These are phyloP conservation scores for Vaccinium vitisidaea DNA, from an alignment of 148 eudicot species.

Conservation along the genomic window DNA sequence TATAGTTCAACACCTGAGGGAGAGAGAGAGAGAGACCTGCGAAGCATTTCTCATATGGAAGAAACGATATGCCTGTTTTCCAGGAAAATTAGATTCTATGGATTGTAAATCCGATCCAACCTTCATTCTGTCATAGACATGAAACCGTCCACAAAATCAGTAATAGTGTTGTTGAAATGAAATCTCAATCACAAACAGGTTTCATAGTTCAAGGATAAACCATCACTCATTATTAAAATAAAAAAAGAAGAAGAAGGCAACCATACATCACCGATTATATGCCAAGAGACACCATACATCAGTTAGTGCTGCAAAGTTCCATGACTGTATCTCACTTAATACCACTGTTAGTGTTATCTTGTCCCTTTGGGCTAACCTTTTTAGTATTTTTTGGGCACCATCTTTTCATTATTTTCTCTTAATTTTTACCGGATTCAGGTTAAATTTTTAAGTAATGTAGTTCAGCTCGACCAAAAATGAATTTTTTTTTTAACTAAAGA, in stretches of 20 bases:
- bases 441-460: no score
- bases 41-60: slow-evolving; percentile 75
- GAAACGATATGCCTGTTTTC: slow-evolving; percentile 45
- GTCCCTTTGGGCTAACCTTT: no score
- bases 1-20: background rate
- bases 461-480: no score
- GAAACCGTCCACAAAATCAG: background rate
- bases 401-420: no score
- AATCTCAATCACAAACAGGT: background rate
- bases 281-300: background rate
- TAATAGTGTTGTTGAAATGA: background rate
- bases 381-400: no score
- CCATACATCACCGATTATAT: background rate
- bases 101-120: slow-evolving; percentile 36
- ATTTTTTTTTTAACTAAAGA: no score
- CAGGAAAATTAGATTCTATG: slow-evolving; percentile 35
- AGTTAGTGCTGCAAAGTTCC: slow-evolving; percentile 5
- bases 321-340: background rate
- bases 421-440: no score
- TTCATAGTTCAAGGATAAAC: background rate
- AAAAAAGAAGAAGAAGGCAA: background rate
- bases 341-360: no score
- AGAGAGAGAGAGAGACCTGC: slow-evolving; percentile 44
- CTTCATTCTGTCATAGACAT: slow-evolving; percentile 37
- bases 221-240: background rate